Percentiles rank a stretch among this genome's conserved stretches.
These are phyloP conservation scores for Parasitella parasitica DNA, from an alignment of 371 early-diverging fungal species.

Conservation along the genomic window DNA sequence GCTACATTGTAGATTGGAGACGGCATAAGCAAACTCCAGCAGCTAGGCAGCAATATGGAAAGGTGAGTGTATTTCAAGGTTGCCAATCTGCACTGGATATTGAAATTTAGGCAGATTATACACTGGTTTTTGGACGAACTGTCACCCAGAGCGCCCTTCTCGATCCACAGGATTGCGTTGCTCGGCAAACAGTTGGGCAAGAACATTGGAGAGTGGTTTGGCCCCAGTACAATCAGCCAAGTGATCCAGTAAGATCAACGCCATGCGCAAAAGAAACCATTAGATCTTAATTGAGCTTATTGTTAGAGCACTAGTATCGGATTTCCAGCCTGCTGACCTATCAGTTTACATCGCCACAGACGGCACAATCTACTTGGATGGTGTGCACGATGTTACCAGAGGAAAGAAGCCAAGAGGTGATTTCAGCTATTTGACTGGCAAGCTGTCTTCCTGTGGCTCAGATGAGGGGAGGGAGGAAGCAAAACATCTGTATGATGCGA, in stretches of 20 bases:
- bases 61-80: slow-evolving; percentile 26
- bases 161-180: slow-evolving; percentile 91
- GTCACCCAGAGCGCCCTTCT: slow-evolving; percentile 75
- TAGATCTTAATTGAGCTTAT: too few species aligned
- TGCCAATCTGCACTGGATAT: background rate
- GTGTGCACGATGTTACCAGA: slow-evolving; percentile 44
- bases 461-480: slow-evolving; percentile 31
- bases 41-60: slow-evolving; percentile 43
- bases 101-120: slow-evolving; percentile 52
- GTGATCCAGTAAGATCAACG: slow-evolving; percentile 69
- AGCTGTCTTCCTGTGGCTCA: background rate
- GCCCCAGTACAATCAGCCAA: slow-evolving; percentile 90
- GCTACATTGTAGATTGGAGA: slow-evolving; percentile 52
- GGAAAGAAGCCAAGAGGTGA: slow-evolving; percentile 43
- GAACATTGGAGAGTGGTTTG: slow-evolving; percentile 96
- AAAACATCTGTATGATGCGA: slow-evolving; percentile 29
- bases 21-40: slow-evolving; percentile 35
- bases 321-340: slow-evolving; percentile 61
- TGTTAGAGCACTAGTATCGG: slow-evolving; percentile 66
- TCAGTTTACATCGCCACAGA: slow-evolving; percentile 73
- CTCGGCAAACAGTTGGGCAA: slow-evolving; percentile 84
- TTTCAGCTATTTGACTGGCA: slow-evolving; percentile 19
- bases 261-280: background rate
- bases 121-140: slow-evolving; percentile 85
- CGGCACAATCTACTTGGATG: slow-evolving; percentile 70